These are phyloP conservation scores for Grosmannia clavigera DNA, from an alignment of 2,329 filamentous ascomycete genomes.

Conservation along the genomic window DNA sequence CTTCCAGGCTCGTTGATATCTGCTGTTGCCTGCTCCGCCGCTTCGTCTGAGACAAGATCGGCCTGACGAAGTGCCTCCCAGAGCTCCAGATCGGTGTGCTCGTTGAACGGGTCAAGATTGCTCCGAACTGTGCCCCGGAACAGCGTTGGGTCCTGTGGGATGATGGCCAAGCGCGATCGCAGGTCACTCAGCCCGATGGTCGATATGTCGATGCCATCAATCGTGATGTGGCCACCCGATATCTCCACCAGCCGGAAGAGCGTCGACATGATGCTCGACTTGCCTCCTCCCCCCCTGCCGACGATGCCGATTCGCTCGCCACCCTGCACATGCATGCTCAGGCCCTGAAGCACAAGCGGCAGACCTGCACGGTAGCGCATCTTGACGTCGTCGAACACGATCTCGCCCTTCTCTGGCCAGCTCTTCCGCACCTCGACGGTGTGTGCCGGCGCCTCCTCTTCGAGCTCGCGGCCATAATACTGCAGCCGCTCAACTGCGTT, in stretches of 20 bases:
- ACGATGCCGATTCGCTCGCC: constrained; percentile 75
- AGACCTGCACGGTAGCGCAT: constrained; percentile 67
- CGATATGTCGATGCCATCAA: constrained; percentile 57
- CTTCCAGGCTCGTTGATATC: background rate
- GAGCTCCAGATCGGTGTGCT: constrained; percentile 65
- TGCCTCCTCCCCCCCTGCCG: constrained; percentile 70
- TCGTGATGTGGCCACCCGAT: constrained; percentile 47
- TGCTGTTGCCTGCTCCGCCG: constrained; percentile 16
- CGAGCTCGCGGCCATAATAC: constrained; percentile 77
- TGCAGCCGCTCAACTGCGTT: constrained; percentile 86
- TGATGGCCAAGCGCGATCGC: constrained; percentile 65
- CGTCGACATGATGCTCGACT: constrained; percentile 72
- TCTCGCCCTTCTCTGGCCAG: constrained; percentile 84
- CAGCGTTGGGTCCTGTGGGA: constrained; percentile 73
- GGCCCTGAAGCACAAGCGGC: constrained; percentile 58
- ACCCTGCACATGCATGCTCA: constrained; percentile 59
- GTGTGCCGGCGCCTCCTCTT: constrained; percentile 79
- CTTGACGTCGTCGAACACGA: constrained; percentile 60
- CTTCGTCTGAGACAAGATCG: constrained; percentile 46
- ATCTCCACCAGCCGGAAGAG: constrained; percentile 66
- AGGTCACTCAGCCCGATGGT: constrained; percentile 65
- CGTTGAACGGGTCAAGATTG: constrained; percentile 70
- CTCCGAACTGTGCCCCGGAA: constrained; percentile 69
- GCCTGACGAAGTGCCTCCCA: constrained; percentile 70
- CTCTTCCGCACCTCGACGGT: constrained; percentile 56